Evolutionary conservation across 768 basidiomycete genomes (phyloP), one percentile per base, ranked within the genome.

Genomic region (button mushroom (Agaricus bisporus)): DNA sequence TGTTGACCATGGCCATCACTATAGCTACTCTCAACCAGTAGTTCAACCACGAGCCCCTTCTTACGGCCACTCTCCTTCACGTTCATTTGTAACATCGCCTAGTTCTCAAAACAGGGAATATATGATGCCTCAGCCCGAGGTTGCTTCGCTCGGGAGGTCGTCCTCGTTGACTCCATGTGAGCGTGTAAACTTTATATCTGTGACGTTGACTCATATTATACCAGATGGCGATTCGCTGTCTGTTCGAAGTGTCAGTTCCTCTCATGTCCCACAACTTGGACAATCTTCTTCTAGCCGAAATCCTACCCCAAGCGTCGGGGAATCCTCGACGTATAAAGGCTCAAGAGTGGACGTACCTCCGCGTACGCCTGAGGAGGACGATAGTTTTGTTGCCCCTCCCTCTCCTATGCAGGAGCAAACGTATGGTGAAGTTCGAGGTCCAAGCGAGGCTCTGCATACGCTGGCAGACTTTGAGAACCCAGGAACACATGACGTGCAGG

Each of bases 381-480:
- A 20, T 17, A 12, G 38, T 12, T 54, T 48, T n/a, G n/a, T 42
- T 22, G 25, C 47, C 7, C 41, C 53, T 22, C 32, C 32, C 10
- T 47, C 53, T 35, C 41, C 47, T 20, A 47, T 32, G n/a, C 53
- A 48, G 15, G 46, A 48, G 11, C 42, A n/a, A n/a, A 14, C 32
- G 2, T 17, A 47, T 5, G 46, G n/a, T 5, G 47, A 45, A 8
- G 26, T 15, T 15, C 32, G 39, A n/a, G 8, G 67, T n/a, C 70
- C 73, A 12, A 70, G 66, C 12, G 73, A 75, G 28, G 63, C 73
- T 58, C 43, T 73, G 43, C 65, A 63, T 32, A 63, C 68, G 7
- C 57, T 74, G 42, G 74, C 69, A 14, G 66, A 68, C 42, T 70
- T 49, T 49, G 59, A 51, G 11, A 51, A 59, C 26, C 59, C 60